Base-by-base conservation (phyloP, 306 rosid genomes). In the Hippophae rhamnoides region DNA sequence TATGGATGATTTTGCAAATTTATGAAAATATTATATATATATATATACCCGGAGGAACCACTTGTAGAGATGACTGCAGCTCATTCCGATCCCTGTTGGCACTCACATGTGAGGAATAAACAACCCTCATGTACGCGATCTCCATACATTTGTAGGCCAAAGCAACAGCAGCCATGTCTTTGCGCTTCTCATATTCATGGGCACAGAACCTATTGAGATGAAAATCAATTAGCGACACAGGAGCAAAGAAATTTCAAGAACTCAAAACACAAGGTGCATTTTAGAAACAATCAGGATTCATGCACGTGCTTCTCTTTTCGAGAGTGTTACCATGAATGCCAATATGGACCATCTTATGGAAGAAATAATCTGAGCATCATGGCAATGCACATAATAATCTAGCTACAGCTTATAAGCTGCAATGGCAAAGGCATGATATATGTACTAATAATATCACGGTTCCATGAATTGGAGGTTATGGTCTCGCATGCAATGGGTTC, bases 61-160 rank as follows among this genome's bases (percentile, higher is more conserved):
- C 68, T 61, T 79, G 93, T 59, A 77, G 69, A 60, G 96, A 77
- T 23, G 58, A 46, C 74, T 80, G 99, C 78, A 93, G 77, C 61
- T 89, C 94, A 52, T 69, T 65, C 56, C 81, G 89, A 64, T 89
- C 99, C 77, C 89, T 84, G 79, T 75, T 79, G 54, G 90, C 97
- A 67, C 56, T 80, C 65, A 68, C 18, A 77, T 89, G 79, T 0
- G 89, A 86, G 70, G 86, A 89, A 81, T 89, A 86, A 64, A 89
- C 54, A 60, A 82, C 99, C 81, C 84, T 84, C 89, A 93, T 74
- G 75, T 82, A 93, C 44, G 97, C 97, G 72, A 93, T 95, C 74
- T 93, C 99, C 85, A 70, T 72, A 78, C 99, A 93, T 76, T 93
- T 93, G 95, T 86, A 89, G 77, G 99, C 97, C 78, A 93, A 82